Evolutionary conservation across 768 basidiomycete genomes (phyloP).

Genomic region (Boletus insuetus): DNA sequence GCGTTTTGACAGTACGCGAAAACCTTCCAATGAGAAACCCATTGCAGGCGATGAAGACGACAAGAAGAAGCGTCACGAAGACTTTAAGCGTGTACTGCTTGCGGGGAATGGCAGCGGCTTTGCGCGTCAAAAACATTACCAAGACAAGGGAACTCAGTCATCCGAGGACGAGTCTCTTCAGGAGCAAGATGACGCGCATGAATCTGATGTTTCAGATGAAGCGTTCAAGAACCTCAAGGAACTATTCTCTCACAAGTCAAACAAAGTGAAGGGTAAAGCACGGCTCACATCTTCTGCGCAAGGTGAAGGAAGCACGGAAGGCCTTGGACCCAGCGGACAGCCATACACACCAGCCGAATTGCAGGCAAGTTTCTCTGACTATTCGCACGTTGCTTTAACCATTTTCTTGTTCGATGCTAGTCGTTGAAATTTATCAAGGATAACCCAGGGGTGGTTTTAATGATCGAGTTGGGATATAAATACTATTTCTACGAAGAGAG

Average conservation of each 20-base stretch:
- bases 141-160: constrained; percentile 13
- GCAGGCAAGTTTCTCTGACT: constrained; percentile 44
- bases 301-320: constrained; percentile 38
- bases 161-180: constrained; percentile 23
- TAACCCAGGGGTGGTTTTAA: constrained; percentile 63
- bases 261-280: constrained; percentile 38
- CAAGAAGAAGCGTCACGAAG: constrained; percentile 43
- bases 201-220: constrained; percentile 43
- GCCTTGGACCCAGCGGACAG: constrained; percentile 64
- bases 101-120: constrained; percentile 40
- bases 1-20: constrained; percentile 39
- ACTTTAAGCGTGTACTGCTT: constrained; percentile 54
- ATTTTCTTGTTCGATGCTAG: constrained; percentile 11
- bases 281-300: constrained; percentile 24
- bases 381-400: not conserved
- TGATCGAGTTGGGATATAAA: constrained; percentile 86
- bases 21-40: not conserved
- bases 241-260: constrained; percentile 41
- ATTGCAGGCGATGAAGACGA: constrained; percentile 37
- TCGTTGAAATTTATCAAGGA: constrained; percentile 56
- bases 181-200: constrained; percentile 26
- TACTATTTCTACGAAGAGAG: constrained; percentile 83
- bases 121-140: constrained; percentile 15
- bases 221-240: constrained; percentile 47
- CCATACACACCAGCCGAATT: constrained; percentile 75